Evolutionary conservation across 305 asterid genomes (phyloP).

Genomic region (Fraxinus ornus): DNA sequence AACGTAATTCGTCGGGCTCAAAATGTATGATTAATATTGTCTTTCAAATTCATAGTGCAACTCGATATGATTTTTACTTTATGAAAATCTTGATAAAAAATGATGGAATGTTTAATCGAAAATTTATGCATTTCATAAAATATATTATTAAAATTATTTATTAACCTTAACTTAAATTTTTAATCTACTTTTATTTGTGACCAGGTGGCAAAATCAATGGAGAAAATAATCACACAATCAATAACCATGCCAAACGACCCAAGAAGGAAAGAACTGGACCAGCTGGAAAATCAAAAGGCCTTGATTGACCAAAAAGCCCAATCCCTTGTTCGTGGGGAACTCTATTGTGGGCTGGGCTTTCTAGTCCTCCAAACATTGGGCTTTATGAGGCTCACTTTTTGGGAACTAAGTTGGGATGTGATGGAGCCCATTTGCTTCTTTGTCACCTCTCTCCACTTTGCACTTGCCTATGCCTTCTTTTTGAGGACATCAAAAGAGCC

Average conservation of each 20-base stretch:
- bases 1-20: no score
- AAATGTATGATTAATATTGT: no score
- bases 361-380: conserved; percentile 44
- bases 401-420: conserved; percentile 59
- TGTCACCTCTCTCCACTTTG: conserved; percentile 44
- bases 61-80: no score
- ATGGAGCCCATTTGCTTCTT: conserved; percentile 61
- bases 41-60: no score
- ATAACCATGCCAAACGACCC: conserved; percentile 71
- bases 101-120: no score
- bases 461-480: conserved; percentile 54
- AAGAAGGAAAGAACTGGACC: conserved; percentile 53
- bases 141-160: no score
- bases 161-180: no score
- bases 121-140: no score
- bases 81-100: no score
- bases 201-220: conserved; percentile 80
- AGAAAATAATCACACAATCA: conserved; percentile 48
- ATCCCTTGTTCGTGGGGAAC: conserved; percentile 51
- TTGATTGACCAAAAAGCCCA: conserved; percentile 63
- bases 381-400: conserved; percentile 53
- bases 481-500: conserved; percentile 86
- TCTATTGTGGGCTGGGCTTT: conserved; percentile 50
- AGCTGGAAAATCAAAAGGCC: conserved; percentile 53
- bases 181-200: background rate